Evolutionary conservation across 306 rosid genomes (phyloP).

Genomic region (Adenanthera pavonina): DNA sequence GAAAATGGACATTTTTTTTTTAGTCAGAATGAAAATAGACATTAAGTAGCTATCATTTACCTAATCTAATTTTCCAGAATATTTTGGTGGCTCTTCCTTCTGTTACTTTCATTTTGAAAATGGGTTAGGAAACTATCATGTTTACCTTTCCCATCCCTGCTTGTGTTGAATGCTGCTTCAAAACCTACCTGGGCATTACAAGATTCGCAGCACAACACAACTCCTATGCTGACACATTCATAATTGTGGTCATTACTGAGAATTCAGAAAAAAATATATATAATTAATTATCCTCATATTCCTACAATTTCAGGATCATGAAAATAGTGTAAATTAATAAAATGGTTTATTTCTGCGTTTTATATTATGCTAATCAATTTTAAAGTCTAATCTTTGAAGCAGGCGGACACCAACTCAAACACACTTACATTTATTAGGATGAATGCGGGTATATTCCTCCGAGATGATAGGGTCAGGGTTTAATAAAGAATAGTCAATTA

Average conservation of each 20-base stretch:
- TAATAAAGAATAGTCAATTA: constrained; percentile 26
- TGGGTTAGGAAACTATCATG: constrained; percentile 37
- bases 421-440: no score
- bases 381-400: constrained; percentile 7
- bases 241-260: constrained; percentile 34
- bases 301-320: constrained; percentile 8
- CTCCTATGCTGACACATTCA: constrained; percentile 27
- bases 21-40: no score
- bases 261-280: constrained; percentile 11
- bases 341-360: neutral
- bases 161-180: constrained; percentile 28
- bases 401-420: neutral
- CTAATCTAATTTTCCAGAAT: constrained; percentile 7
- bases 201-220: constrained; percentile 15
- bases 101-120: constrained; percentile 35
- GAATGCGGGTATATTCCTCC: no score
- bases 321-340: neutral
- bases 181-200: constrained; percentile 42
- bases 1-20: no score
- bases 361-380: constrained; percentile 6
- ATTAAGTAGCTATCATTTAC: neutral
- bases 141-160: constrained; percentile 19
- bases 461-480: neutral
- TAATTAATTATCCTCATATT: neutral
- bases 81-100: neutral